Evolutionary conservation across 2,329 filamentous ascomycete genomes (phyloP), one percentile per base, ranked within the genome.

Genomic region (Pseudocercospora macadamiae): DNA sequence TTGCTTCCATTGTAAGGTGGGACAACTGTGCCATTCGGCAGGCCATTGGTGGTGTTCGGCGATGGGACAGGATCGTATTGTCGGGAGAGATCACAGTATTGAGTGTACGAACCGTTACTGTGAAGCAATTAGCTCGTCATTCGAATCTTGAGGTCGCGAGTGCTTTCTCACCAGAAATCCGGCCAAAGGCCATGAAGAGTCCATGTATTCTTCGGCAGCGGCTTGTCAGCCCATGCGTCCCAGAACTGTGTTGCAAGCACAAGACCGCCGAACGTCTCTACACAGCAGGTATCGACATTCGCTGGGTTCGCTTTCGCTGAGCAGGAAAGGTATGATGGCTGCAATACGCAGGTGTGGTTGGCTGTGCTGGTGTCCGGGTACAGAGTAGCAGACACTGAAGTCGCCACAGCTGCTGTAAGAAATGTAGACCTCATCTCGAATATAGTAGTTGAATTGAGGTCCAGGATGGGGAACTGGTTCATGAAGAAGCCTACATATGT

Each of bases 31-130:
- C 76, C 84, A 54, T 77, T 78, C 1, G 80, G 73, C 3, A 77
- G 79, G 34, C 83, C 82, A 37, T 79, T 85, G 4, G 86, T 89
- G 5, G 86, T 88, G 73, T 87, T 88, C 23, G 86, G 86, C 0
- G 79, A 80, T 16, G 71, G 71, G 14, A 60, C 52, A 1, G 85
- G 86, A 67, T 89, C 86, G 64, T 86, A 89, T 71, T 89, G 86
- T 0, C 86, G 82, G 53, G 70, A 80, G 51, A 87, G 70, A 67
- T 89, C 86, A 73, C 86, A 89, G 73, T 88, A 89, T 62, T 89
- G 85, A 0, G 85, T 87, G 69, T 84, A 89, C 0, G 79, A 81
- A 47, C 85, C 83, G 74, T 79, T 75, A 64, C 66, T 66, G 23
- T n/a, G 4, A 18, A 25, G 6, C 0, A 25, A 5, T 21, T 45